Evolutionary conservation across 176 grass and related monocot species (phyloP).

Genomic region (Raddia distichophylla): DNA sequence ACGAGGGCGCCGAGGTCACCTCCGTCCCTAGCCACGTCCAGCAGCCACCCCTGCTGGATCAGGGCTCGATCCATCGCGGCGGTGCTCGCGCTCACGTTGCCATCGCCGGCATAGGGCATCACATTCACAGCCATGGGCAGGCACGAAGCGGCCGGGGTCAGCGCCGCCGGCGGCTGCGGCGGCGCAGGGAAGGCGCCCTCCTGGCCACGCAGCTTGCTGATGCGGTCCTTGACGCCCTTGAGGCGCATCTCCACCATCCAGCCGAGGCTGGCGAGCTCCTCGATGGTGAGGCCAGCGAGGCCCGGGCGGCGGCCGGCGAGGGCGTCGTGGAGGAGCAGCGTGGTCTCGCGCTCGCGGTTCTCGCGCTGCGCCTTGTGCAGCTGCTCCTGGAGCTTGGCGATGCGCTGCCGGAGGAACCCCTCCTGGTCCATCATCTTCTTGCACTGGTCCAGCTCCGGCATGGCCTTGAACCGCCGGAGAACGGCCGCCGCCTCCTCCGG

Average conservation of each 20-base stretch:
- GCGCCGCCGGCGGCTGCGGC: neutral
- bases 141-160: neutral
- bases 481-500: neutral
- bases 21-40: neutral
- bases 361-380: neutral
- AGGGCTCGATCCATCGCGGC: neutral
- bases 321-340: conserved; percentile 27
- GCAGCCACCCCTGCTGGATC: neutral
- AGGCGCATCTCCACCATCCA: neutral
- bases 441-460: conserved; percentile 41
- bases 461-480: conserved; percentile 6
- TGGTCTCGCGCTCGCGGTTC: neutral
- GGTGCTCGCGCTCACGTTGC: neutral
- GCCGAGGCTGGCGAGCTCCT: conserved; percentile 23
- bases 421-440: conserved; percentile 45
- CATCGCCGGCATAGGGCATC: too few relatives aligned
- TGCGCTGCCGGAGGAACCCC: conserved; percentile 32
- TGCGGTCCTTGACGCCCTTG: neutral
- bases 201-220: neutral
- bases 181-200: neutral
- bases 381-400: conserved; percentile 23
- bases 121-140: neutral
- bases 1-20: neutral
- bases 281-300: neutral
- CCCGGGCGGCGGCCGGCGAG: neutral